Base-by-base conservation (phyloP, 371 early-diverging fungal species). In the Rhizopus sp. region DNA sequence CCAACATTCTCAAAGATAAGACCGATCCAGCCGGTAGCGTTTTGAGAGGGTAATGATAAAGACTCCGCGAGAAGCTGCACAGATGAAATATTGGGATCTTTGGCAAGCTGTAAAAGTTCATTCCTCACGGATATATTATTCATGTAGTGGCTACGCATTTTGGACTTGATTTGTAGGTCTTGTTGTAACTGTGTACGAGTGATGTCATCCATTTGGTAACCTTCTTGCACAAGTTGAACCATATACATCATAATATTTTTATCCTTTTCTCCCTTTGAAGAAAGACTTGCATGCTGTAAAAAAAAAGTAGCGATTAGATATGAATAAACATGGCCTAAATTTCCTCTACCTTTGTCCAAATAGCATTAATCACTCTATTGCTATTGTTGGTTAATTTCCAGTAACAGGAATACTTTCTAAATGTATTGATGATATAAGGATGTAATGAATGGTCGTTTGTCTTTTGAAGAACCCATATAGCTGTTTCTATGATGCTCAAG, bases 401-500 rank as follows among this genome's bases (percentile, higher is more conserved):
- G 1, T 82, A 74, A 39, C 53, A 72, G 4, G 81, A 75, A 50
- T 84, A 82, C 41, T 77, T 77, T 51, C 85, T 75, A 46, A 89
- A 64, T 16, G 82, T 72, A 48, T 83, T 77, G 35, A 88, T 73
- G 0, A 81, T 74, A 39, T 81, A 70, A 0, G 78, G 71, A 49
- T 80, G 72, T 16, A 89, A 55, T 2, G 68, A 49, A 12, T 66
- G 64, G 29, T 83, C 85, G 29, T 77, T 73, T 4, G 89, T 83
- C 48, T 88, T 87, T 30, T 82, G 80, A 31, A 90, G 60, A 16
- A 81, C 69, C 91, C 91, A 90, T 13, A 83, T 51, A 7, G 86
- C 62, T 41, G 84, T 63, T 9, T 87, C 84, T 10, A 78, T 69
- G 6, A 85, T 66, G 29, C 73, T 72, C 1, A 73, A 55, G 38